Evolutionary conservation across 2,329 filamentous ascomycete species (phyloP).

Genomic region (Paraphoma sp.): DNA sequence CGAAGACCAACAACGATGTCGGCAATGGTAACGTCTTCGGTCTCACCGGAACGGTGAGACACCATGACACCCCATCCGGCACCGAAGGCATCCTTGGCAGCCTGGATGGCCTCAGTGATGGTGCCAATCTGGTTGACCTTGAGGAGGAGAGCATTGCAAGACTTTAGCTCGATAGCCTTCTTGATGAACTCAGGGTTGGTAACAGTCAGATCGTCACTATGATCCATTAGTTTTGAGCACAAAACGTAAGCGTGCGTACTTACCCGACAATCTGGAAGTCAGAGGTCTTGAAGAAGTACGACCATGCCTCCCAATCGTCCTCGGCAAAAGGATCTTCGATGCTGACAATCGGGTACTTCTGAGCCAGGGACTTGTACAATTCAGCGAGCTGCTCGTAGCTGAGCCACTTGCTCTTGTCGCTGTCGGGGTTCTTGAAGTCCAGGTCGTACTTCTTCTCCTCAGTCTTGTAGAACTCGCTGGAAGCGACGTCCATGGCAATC

Average conservation of each 20-base stretch:
- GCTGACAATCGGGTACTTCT: slow-evolving; percentile 98
- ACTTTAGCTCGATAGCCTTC: slow-evolving; percentile 99
- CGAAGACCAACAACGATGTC: slow-evolving; percentile 98
- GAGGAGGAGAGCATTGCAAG: slow-evolving; percentile 95
- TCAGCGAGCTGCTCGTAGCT: slow-evolving; percentile 96
- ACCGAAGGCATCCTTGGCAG: slow-evolving; percentile 94
- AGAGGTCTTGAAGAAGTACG: slow-evolving; percentile 99
- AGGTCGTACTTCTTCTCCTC: slow-evolving; percentile 99
- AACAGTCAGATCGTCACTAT: slow-evolving; percentile 91
- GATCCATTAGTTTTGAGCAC: not conserved
- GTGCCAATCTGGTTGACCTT: slow-evolving; percentile 99
- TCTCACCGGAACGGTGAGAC: slow-evolving; percentile 98
- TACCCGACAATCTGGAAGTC: slow-evolving; percentile 91
- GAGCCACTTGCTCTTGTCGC: slow-evolving; percentile 95
- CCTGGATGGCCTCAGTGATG: slow-evolving; percentile 97
- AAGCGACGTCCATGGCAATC: slow-evolving; percentile 99
- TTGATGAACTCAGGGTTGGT: slow-evolving; percentile 99
- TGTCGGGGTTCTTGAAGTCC: slow-evolving; percentile 99
- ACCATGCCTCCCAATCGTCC: slow-evolving; percentile 99
- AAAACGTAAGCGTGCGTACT: not conserved
- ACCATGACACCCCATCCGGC: slow-evolving; percentile 99
- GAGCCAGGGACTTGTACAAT: slow-evolving; percentile 83
- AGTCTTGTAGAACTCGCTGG: slow-evolving; percentile 97
- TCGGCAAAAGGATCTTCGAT: slow-evolving; percentile 99
- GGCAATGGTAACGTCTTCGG: slow-evolving; percentile 98